Percentiles rank a stretch among this genome's conserved stretches.
These are phyloP conservation scores for Brassica incana DNA, from an alignment of 345 rosid genomes.

Conservation along the genomic window DNA sequence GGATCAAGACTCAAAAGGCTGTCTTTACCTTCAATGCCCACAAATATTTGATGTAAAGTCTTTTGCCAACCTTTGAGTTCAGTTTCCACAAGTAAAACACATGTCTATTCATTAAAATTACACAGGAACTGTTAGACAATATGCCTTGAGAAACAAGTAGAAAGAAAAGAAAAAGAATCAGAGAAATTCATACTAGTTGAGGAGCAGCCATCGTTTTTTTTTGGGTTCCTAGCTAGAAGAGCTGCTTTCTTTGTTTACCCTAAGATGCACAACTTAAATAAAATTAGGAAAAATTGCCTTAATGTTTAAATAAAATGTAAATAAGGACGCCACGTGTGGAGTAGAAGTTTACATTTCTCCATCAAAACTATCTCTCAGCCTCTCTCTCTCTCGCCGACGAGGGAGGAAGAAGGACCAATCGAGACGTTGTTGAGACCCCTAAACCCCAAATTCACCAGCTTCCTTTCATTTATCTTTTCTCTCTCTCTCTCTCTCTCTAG, in stretches of 20 bases:
- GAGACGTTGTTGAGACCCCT: constrained; percentile 39
- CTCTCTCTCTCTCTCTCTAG: background rate
- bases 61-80: constrained; percentile 23
- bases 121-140: background rate
- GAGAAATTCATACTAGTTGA: constrained; percentile 8
- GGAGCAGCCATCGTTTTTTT: constrained; percentile 17
- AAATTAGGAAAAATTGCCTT: background rate
- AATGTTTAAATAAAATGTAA: too few relatives aligned
- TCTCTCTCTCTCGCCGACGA: constrained; percentile 25
- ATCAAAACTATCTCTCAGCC: background rate
- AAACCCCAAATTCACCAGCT: constrained; percentile 8
- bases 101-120: constrained; percentile 21
- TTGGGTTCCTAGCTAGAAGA: background rate
- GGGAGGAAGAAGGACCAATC: constrained; percentile 36
- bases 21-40: constrained; percentile 17
- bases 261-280: background rate
- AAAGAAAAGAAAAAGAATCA: background rate
- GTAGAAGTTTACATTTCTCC: constrained; percentile 3
- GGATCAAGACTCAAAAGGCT: constrained; percentile 9
- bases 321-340: background rate
- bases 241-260: background rate
- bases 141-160: background rate
- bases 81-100: constrained; percentile 23
- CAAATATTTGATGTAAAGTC: background rate
- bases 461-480: background rate